Conservation (phyloP, 192 early-diverging fungal species). For the Haplosporangium gracile region DNA sequence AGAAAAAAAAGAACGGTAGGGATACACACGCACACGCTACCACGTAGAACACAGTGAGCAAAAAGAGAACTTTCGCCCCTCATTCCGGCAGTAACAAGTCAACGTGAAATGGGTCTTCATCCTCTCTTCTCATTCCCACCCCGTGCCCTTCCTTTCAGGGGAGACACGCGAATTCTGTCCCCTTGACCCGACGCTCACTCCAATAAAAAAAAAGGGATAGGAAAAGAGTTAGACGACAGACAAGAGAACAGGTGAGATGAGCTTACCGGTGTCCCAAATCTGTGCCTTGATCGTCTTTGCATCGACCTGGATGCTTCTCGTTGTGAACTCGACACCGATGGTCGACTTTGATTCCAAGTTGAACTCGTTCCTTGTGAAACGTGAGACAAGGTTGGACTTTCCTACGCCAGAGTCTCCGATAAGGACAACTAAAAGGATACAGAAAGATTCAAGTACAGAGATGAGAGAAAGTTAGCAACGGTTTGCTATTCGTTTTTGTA, state of each 20-base stretch:
- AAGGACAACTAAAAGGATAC: slow-evolving; percentile 74
- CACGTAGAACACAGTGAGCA: slow-evolving; percentile 52
- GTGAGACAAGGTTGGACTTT: slow-evolving; percentile 97
- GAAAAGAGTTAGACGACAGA: background rate
- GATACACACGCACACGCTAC: slow-evolving; percentile 25
- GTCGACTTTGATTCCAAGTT: slow-evolving; percentile 98
- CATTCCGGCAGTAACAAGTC: background rate
- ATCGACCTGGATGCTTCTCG: slow-evolving; percentile 95
- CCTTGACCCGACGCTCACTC: background rate
- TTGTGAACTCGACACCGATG: slow-evolving; percentile 99
- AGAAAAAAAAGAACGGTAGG: background rate
- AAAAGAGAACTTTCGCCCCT: slow-evolving; percentile 14
- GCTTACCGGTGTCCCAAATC: slow-evolving; percentile 98
- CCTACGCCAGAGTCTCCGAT: slow-evolving; percentile 98
- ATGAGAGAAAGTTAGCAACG: background rate
- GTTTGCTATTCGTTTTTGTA: background rate
- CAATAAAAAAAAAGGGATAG: background rate
- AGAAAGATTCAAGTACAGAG: slow-evolving; percentile 7
- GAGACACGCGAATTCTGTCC: background rate
- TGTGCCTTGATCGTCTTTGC: slow-evolving; percentile 98
- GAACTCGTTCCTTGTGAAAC: slow-evolving; percentile 99
- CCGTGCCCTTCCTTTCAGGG: background rate
- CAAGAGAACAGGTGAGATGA: background rate
- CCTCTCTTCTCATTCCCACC: background rate
- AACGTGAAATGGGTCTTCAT: background rate